Evolutionary conservation across 306 rosid genomes (phyloP).

Genomic region (Lathyrus tuberosus): DNA sequence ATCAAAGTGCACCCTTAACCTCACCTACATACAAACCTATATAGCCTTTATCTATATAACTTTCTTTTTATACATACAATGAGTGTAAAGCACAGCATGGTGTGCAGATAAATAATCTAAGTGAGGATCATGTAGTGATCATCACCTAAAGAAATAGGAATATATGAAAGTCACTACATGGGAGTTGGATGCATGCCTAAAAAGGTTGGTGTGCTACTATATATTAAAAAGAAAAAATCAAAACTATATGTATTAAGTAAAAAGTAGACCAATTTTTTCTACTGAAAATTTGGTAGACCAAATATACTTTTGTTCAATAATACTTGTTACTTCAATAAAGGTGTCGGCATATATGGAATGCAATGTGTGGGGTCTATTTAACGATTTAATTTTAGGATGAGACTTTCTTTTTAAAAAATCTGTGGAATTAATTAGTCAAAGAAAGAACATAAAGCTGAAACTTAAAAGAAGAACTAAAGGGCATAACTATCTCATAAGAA

Average conservation of each 20-base stretch:
- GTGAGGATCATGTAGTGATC: no score
- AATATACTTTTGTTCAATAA: slow-evolving; percentile 36
- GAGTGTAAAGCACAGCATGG: slow-evolving; percentile 2
- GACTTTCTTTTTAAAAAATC: background rate
- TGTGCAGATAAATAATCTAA: no score
- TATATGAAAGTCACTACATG: background rate
- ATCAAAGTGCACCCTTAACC: background rate
- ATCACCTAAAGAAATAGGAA: no score
- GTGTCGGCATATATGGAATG: slow-evolving; percentile 10
- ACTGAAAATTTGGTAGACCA: slow-evolving; percentile 12
- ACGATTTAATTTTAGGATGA: background rate
- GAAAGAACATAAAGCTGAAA: background rate
- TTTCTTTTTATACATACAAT: background rate
- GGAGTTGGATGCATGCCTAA: slow-evolving; percentile 40
- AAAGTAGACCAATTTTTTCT: no score
- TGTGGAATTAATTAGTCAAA: background rate
- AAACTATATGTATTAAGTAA: no score
- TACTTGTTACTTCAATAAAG: slow-evolving; percentile 8
- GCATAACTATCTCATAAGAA: no score
- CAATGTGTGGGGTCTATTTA: slow-evolving; percentile 9
- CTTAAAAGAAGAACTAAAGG: no score
- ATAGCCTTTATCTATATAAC: slow-evolving; percentile 15
- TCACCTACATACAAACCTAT: background rate
- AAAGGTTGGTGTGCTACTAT: slow-evolving; percentile 33
- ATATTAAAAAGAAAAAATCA: background rate